phyloP scores from a whole-genome alignment of 495 filamentous ascomycete genomes.

The Amniculicola lignicola region DNA sequence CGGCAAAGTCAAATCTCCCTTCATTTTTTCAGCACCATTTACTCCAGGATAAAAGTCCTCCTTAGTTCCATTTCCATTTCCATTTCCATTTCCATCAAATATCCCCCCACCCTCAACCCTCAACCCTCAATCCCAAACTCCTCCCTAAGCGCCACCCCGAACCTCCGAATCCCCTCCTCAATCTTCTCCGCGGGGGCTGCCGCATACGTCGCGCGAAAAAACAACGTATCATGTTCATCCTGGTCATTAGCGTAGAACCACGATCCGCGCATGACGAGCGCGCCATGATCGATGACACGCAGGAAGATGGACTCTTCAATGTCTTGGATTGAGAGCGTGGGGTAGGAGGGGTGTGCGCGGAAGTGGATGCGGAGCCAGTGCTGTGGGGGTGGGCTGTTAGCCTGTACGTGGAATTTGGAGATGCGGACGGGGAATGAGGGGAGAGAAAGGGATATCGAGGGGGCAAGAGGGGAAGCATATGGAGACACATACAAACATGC shows the following conservation, averaged over 20 bases:
- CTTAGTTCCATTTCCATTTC: too few species aligned
- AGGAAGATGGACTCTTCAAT: slow-evolving; percentile 87
- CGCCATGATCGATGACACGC: slow-evolving; percentile 63
- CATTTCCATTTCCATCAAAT: slow-evolving; percentile 15
- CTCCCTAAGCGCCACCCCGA: slow-evolving; percentile 65
- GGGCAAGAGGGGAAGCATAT: slow-evolving; percentile 4
- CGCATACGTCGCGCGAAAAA: slow-evolving; percentile 87
- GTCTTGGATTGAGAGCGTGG: slow-evolving; percentile 54
- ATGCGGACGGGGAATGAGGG: slow-evolving; percentile 3
- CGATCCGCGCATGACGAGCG: slow-evolving; percentile 74
- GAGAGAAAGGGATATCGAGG: slow-evolving; percentile 16
- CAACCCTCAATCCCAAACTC: slow-evolving; percentile 54
- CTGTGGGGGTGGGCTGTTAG: slow-evolving; percentile 47
- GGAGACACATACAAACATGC: slow-evolving; percentile 69
- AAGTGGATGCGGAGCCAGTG: slow-evolving; percentile 83
- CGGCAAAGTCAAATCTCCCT: too few species aligned
- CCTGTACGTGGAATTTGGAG: too few species aligned
- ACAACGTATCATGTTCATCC: slow-evolving; percentile 55
- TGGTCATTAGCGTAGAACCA: slow-evolving; percentile 76
- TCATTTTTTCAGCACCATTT: too few species aligned
- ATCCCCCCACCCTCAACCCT: too few species aligned
- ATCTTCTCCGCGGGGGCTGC: slow-evolving; percentile 73
- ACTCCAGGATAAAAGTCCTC: too few species aligned
- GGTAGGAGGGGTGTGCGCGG: slow-evolving; percentile 61
- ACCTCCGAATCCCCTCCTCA: slow-evolving; percentile 70